A percentile compares a stretch with the other conserved stretches of the same genome.
phyloP scores from a whole-genome alignment of 768 basidiomycete species.

The Plicaturopsis crispa region DNA sequence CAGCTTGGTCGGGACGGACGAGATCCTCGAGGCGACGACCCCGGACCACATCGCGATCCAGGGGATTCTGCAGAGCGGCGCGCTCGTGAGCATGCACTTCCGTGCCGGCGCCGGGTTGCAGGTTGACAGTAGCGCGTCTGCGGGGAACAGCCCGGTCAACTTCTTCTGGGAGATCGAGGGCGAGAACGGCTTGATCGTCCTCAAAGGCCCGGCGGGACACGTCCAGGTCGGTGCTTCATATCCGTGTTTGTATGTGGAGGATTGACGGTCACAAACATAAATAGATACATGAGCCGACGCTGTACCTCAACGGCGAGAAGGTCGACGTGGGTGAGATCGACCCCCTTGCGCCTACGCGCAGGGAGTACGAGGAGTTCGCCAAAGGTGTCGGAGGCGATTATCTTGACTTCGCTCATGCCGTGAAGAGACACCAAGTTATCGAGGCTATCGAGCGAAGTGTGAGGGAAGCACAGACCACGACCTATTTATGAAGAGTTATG shows the following conservation, averaged over 20 bases:
- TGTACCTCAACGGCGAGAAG: conserved; percentile 23
- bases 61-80: conserved; percentile 11
- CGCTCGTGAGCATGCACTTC: conserved; percentile 9
- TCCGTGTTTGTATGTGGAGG: no score
- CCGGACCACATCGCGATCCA: conserved; percentile 10
- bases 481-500: no score
- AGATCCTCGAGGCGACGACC: conserved; percentile 5
- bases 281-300: conserved; percentile 15
- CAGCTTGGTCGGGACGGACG: conserved; percentile 8
- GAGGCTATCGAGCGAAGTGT: conserved; percentile 16
- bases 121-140: conserved; percentile 11
- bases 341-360: conserved; percentile 4
- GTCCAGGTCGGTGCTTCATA: no score
- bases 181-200: conserved; percentile 19
- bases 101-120: conserved; percentile 17
- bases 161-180: conserved; percentile 28
- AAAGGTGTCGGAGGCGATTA: conserved; percentile 14
- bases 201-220: conserved; percentile 9
- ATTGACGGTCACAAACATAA: no score
- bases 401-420: conserved; percentile 20
- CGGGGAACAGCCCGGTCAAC: conserved; percentile 13
- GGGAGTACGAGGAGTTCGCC: conserved; percentile 17
- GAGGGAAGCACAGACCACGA: no score
- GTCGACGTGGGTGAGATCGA: conserved; percentile 16
- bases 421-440: conserved; percentile 13